Evolutionary conservation across 2,329 filamentous ascomycete species (phyloP), one percentile per base, ranked within the genome.

Genomic region (Zymoseptoria crescenta): DNA sequence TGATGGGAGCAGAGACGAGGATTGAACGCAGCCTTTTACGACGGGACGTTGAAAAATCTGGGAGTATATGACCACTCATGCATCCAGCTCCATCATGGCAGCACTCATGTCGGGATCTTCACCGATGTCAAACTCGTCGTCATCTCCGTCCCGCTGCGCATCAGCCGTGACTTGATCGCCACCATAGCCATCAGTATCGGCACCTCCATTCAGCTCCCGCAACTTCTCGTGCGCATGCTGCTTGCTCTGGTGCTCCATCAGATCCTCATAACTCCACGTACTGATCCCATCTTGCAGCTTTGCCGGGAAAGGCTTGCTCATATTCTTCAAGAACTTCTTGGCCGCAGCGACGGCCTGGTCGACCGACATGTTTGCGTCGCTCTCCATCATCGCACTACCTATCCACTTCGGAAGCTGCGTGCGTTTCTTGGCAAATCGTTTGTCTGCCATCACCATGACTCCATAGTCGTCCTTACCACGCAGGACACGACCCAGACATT

Each of bases 391-490:
- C 2, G 88, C 91, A 71, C 95, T 88, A 63, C 87, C 89, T 70
- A 99, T 99, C 94, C 94, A 99, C 72, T 96, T 96, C 9, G 94
- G 94, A 28, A 99, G 80, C 75, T 99, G 95, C 2, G 75, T 81
- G 45, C 91, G 82, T 76, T 97, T 97, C 77, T 94, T 95, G 72
- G 91, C 87, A 74, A 96, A 99, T 19, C 94, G 85, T 49, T 90
- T 87, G 73, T 99, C 94, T 1, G 95, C 94, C 28, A 99, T 81
- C 4, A 99, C 93, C 94, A 99, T 99, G 79, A 99, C 90, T n/a
- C 94, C 94, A 74, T 99, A 99, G 74, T 99, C 94, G 71, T 99
- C 95, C 74, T 99, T 99, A 24, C 94, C 94, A 68, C 94, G 83
- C 62, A 99, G 79, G 50, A 99, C 94, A 72, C 94, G 92, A 13